Evolutionary conservation across 2,329 filamentous ascomycete genomes (phyloP).

Genomic region (Stagonosporopsis rhizophila): DNA sequence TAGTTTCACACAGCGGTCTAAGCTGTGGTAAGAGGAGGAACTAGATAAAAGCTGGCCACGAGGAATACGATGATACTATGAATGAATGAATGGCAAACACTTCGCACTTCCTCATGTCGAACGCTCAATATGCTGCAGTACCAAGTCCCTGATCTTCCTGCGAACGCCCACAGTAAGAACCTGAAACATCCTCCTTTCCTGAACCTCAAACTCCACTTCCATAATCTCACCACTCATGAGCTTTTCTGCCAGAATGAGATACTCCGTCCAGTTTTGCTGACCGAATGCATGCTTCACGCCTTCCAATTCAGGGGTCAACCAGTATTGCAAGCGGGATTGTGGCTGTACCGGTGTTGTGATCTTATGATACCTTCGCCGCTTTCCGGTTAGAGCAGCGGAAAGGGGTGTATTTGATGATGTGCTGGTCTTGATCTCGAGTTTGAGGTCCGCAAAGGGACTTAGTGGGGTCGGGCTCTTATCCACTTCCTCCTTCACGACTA

Average conservation of each 20-base stretch:
- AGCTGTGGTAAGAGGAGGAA: neutral
- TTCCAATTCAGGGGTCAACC: constrained; percentile 17
- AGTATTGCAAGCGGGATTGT: constrained; percentile 6
- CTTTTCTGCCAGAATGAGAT: constrained; percentile 20
- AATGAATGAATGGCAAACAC: neutral
- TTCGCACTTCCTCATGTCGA: neutral
- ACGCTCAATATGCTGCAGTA: neutral
- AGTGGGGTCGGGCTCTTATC: neutral
- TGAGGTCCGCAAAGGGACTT: too few relatives aligned
- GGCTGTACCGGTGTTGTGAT: neutral
- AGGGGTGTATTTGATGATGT: neutral
- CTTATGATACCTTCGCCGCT: neutral
- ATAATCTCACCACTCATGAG: constrained; percentile 9
- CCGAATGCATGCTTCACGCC: constrained; percentile 22
- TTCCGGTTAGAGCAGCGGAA: neutral
- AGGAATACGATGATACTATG: neutral
- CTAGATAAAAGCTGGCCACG: neutral
- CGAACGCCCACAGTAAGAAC: constrained; percentile 2
- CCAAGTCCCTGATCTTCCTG: neutral
- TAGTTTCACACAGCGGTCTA: neutral
- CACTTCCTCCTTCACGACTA: neutral
- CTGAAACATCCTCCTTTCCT: constrained; percentile 16
- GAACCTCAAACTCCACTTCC: constrained; percentile 4
- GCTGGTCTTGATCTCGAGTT: neutral
- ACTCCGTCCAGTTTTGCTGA: constrained; percentile 25